Conservation (phyloP, 495 filamentous ascomycete genomes). For the Letharia lupina region DNA sequence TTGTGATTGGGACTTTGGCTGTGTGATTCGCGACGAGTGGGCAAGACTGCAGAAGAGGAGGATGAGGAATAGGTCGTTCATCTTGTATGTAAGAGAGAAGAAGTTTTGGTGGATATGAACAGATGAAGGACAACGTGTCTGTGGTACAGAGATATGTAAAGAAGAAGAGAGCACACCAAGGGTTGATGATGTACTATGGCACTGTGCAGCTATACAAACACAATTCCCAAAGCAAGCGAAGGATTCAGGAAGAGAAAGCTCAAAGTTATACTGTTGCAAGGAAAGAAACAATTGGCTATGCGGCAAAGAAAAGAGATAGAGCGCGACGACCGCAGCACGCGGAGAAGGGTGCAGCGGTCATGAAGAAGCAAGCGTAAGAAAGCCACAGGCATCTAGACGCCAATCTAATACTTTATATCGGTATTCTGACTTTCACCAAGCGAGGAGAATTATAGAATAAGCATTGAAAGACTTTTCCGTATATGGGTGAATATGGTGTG, state of each 20-base stretch:
- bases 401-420: not conserved
- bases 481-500: not conserved
- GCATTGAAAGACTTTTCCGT: not conserved
- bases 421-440: not conserved
- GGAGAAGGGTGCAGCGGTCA: not conserved
- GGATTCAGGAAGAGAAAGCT: not conserved
- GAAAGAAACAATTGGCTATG: not conserved
- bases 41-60: not conserved
- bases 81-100: not conserved
- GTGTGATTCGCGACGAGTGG: not conserved
- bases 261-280: not conserved
- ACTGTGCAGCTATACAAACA: not conserved
- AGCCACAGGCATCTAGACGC: not conserved
- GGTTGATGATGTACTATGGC: not conserved
- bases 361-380: not conserved
- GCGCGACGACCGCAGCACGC: not conserved
- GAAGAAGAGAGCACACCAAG: not conserved
- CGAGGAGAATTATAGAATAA: not conserved
- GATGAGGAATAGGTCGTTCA: constrained; percentile 2
- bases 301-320: not conserved
- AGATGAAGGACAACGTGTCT: not conserved
- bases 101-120: not conserved
- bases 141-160: not conserved
- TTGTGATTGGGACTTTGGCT: not conserved
- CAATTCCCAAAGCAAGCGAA: not conserved